phyloP scores from a whole-genome alignment of 345 rosid genomes.

The Gossypium stocksii region DNA sequence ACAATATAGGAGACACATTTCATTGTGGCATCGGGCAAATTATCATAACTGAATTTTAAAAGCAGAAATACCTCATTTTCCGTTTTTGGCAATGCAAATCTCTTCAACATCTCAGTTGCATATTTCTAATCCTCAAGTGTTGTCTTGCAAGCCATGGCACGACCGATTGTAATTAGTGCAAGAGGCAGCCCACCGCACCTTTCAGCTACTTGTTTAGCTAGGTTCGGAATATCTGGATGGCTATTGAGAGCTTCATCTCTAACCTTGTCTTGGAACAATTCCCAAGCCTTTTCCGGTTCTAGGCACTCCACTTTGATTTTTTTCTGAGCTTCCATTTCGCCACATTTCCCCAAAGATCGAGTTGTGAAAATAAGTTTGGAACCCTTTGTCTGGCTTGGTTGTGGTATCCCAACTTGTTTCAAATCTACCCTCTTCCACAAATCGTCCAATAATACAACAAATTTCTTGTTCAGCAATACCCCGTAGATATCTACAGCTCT shows the following conservation, averaged over 20 bases:
- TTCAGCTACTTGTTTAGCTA: slow-evolving; percentile 30
- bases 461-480: neutral
- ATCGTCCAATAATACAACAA: neutral
- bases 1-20: slow-evolving; percentile 15
- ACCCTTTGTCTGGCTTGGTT: neutral
- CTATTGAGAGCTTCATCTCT: slow-evolving; percentile 8
- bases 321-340: slow-evolving; percentile 20
- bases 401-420: neutral
- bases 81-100: neutral
- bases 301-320: slow-evolving; percentile 24
- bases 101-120: neutral
- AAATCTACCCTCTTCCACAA: neutral
- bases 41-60: neutral
- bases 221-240: slow-evolving; percentile 29
- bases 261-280: slow-evolving; percentile 5
- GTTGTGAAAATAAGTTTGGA: slow-evolving; percentile 32
- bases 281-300: slow-evolving; percentile 27
- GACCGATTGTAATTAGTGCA: slow-evolving; percentile 1
- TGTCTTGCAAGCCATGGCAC: slow-evolving; percentile 17
- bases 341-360: slow-evolving; percentile 19
- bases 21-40: neutral
- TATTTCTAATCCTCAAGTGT: neutral
- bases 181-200: neutral
- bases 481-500: neutral
- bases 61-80: neutral